These are phyloP conservation scores for Taiozyma sp. DNA, from an alignment of 1,139 yeast species.

Conservation along the genomic window DNA sequence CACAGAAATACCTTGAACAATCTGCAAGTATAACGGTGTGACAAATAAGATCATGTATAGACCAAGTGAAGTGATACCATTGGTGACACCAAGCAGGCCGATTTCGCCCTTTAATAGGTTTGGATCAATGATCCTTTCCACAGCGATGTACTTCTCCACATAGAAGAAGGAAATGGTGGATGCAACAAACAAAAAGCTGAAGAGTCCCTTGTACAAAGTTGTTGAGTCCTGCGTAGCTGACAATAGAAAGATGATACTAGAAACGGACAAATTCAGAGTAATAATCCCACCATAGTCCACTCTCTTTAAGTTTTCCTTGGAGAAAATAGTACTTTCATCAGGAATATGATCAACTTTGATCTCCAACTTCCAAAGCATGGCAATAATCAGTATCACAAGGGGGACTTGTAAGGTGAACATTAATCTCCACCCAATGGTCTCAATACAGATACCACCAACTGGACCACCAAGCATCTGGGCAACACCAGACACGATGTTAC, in stretches of 20 bases:
- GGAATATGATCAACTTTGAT: slow-evolving; percentile 29
- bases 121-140: slow-evolving; percentile 54
- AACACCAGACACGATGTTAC: slow-evolving; percentile 56
- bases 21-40: slow-evolving; percentile 48
- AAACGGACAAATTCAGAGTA: slow-evolving; percentile 52
- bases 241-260: slow-evolving; percentile 40
- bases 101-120: slow-evolving; percentile 43
- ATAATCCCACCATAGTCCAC: slow-evolving; percentile 76
- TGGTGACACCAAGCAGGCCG: slow-evolving; percentile 45
- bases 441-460: slow-evolving; percentile 69
- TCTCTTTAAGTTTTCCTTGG: slow-evolving; percentile 45
- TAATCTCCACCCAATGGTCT: slow-evolving; percentile 75
- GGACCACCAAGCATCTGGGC: slow-evolving; percentile 75
- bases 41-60: slow-evolving; percentile 42
- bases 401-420: slow-evolving; percentile 64
- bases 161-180: slow-evolving; percentile 30
- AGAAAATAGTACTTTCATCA: slow-evolving; percentile 28
- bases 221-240: slow-evolving; percentile 21
- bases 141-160: slow-evolving; percentile 43
- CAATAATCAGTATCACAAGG: slow-evolving; percentile 41
- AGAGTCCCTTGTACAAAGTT: slow-evolving; percentile 4
- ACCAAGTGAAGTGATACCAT: slow-evolving; percentile 51
- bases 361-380: slow-evolving; percentile 28
- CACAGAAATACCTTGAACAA: slow-evolving; percentile 46
- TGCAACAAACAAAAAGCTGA: slow-evolving; percentile 5